Percentiles rank a stretch among this genome's conserved stretches.
phyloP scores from a whole-genome alignment of 345 rosid genomes.

The Firmiana major region DNA sequence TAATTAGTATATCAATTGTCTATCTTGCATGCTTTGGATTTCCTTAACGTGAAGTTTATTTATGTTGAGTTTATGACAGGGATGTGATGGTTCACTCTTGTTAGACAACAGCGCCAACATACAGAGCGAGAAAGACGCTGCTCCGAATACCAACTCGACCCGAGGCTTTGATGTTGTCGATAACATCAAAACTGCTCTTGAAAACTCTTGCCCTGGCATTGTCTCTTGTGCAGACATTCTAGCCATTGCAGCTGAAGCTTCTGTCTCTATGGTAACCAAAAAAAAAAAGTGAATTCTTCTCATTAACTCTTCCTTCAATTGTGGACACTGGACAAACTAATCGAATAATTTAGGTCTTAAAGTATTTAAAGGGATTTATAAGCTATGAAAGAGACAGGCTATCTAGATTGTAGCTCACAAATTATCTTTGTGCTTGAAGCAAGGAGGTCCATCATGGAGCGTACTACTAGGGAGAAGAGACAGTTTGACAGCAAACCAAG shows the following conservation, averaged over 20 bases:
- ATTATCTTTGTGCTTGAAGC: constrained; percentile 28
- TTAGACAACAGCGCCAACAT: constrained; percentile 44
- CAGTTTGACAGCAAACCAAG: constrained; percentile 49
- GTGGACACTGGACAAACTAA: neutral
- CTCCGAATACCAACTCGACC: constrained; percentile 43
- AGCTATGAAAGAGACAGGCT: neutral
- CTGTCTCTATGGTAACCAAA: constrained; percentile 52
- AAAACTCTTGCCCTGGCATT: constrained; percentile 57
- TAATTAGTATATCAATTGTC: neutral
- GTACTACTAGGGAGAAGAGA: constrained; percentile 70
- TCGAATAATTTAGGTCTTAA: neutral
- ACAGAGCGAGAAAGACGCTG: constrained; percentile 60
- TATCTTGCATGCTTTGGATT: neutral
- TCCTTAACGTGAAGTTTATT: neutral
- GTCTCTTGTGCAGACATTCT: constrained; percentile 81
- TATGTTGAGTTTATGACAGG: constrained; percentile 28
- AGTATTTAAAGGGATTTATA: neutral
- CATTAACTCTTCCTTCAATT: neutral
- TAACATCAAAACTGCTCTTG: constrained; percentile 58
- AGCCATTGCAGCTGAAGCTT: constrained; percentile 58
- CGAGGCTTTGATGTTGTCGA: constrained; percentile 72
- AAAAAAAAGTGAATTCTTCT: neutral
- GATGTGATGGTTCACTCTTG: constrained; percentile 70
- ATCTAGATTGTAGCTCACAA: neutral
- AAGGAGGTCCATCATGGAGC: constrained; percentile 79